Evolutionary conservation across 2,329 filamentous ascomycete genomes (phyloP).

Genomic region (Rutstroemia sydowiana): DNA sequence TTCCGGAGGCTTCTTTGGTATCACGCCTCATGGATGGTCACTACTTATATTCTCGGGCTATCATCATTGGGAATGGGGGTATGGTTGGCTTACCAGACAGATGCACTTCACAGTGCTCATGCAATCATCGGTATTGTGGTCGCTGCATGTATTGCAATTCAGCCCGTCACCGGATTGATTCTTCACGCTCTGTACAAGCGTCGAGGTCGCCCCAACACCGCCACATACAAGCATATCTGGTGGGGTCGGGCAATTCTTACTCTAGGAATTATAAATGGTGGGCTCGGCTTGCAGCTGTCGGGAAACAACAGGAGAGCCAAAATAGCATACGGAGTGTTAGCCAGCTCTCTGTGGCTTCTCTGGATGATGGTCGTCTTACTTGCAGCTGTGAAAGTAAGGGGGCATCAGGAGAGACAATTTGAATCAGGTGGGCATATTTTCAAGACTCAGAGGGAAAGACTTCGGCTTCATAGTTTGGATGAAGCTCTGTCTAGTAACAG

Average conservation of each 20-base stretch:
- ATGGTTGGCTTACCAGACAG: slow-evolving; percentile 28
- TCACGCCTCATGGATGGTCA: slow-evolving; percentile 49
- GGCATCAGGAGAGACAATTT: neutral
- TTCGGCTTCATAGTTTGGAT: neutral
- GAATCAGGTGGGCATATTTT: neutral
- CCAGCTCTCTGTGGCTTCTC: slow-evolving; percentile 40
- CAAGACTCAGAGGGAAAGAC: neutral
- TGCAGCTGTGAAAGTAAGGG: slow-evolving; percentile 3
- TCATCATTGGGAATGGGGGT: slow-evolving; percentile 52
- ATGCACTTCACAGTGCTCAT: slow-evolving; percentile 32
- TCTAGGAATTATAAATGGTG: slow-evolving; percentile 57
- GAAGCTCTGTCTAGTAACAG: neutral
- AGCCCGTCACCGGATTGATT: slow-evolving; percentile 49
- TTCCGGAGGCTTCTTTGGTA: slow-evolving; percentile 32
- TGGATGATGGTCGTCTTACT: slow-evolving; percentile 35
- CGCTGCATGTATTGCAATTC: slow-evolving; percentile 44
- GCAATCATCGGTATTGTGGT: slow-evolving; percentile 49
- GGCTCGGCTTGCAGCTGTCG: slow-evolving; percentile 49
- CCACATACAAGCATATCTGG: slow-evolving; percentile 49
- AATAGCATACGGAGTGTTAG: slow-evolving; percentile 50
- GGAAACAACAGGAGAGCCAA: slow-evolving; percentile 34
- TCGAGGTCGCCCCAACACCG: slow-evolving; percentile 40
- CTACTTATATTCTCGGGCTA: slow-evolving; percentile 51
- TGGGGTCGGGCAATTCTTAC: slow-evolving; percentile 51
- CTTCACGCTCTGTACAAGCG: slow-evolving; percentile 48